A percentile compares a stretch with the other conserved stretches of the same genome.
Evolutionary conservation across 108 stramenopile genomes (phyloP).

Genomic region (Stephanodiscus triporus): DNA sequence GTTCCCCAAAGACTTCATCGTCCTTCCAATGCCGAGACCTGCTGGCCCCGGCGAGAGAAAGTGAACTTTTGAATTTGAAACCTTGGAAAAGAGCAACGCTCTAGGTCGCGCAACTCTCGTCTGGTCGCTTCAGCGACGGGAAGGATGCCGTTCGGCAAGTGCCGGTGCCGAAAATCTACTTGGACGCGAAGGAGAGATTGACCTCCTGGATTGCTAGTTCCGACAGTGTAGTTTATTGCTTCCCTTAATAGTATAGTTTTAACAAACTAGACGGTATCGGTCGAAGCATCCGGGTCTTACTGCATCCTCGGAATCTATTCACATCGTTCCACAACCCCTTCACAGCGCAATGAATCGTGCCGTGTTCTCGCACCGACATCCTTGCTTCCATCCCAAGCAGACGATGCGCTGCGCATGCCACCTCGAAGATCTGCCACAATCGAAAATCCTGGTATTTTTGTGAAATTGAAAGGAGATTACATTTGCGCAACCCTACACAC

Average conservation of each 20-base stretch:
- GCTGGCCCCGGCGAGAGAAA: no score
- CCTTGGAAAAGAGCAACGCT: conserved; percentile 53
- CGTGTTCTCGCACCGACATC: conserved; percentile 78
- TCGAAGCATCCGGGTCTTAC: not conserved
- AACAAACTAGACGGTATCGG: not conserved
- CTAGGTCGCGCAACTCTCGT: conserved; percentile 28
- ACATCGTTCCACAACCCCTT: conserved; percentile 70
- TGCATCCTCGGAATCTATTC: conserved; percentile 42
- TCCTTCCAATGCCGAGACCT: no score
- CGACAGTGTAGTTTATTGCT: not conserved
- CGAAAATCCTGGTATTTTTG: no score
- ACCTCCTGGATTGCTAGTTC: conserved; percentile 14
- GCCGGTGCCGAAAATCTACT: conserved; percentile 41
- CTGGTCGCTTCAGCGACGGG: conserved; percentile 55
- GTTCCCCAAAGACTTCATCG: no score
- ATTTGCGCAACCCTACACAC: no score
- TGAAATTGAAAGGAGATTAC: no score
- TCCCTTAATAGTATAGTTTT: not conserved
- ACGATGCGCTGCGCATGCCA: no score
- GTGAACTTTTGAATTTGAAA: no score
- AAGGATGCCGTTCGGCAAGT: conserved; percentile 51
- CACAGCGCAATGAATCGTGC: conserved; percentile 77
- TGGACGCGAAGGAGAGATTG: conserved; percentile 43
- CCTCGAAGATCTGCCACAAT: no score
- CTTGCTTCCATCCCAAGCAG: conserved; percentile 71